Conservation (phyloP, 805 yeast genomes). For the Ogataea pignaliae region DNA sequence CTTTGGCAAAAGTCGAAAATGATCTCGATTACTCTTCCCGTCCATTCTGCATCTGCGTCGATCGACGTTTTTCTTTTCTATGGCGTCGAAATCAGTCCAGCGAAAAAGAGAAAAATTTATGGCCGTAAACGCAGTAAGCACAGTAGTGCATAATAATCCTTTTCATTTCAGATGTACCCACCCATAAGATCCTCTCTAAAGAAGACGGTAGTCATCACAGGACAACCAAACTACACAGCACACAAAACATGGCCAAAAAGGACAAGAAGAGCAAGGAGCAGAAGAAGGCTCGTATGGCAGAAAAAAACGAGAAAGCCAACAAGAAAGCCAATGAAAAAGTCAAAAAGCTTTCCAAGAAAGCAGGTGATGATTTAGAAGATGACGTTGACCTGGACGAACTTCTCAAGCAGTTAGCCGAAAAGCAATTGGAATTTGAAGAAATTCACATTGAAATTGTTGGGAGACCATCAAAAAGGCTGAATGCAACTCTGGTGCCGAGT, state of each 20-base stretch:
- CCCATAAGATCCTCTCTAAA: too few relatives aligned
- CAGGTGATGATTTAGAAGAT: constrained; percentile 76
- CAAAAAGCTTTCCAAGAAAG: constrained; percentile 67
- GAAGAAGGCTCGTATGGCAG: constrained; percentile 83
- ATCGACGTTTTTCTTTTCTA: too few relatives aligned
- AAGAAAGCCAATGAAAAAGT: constrained; percentile 70
- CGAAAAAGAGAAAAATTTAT: too few relatives aligned
- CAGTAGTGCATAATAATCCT: too few relatives aligned
- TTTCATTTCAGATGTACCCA: too few relatives aligned
- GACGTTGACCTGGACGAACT: constrained; percentile 85
- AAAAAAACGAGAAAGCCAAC: constrained; percentile 70
- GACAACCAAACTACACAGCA: constrained; percentile 37
- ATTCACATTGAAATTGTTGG: constrained; percentile 54
- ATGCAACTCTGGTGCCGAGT: constrained; percentile 68
- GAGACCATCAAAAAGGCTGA: constrained; percentile 67
- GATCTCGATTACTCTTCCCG: too few relatives aligned
- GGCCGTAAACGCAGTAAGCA: too few relatives aligned
- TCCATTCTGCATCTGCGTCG: too few relatives aligned
- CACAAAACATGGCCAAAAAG: constrained; percentile 70
- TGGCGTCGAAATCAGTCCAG: too few relatives aligned
- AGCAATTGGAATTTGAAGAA: constrained; percentile 76
- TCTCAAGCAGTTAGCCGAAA: constrained; percentile 67
- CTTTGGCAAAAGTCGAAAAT: too few relatives aligned
- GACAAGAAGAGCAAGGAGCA: constrained; percentile 85
- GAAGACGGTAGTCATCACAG: too few relatives aligned